phyloP scores from a whole-genome alignment of 1,284 basidiomycete genomes.

The Tilletia walkeri region DNA sequence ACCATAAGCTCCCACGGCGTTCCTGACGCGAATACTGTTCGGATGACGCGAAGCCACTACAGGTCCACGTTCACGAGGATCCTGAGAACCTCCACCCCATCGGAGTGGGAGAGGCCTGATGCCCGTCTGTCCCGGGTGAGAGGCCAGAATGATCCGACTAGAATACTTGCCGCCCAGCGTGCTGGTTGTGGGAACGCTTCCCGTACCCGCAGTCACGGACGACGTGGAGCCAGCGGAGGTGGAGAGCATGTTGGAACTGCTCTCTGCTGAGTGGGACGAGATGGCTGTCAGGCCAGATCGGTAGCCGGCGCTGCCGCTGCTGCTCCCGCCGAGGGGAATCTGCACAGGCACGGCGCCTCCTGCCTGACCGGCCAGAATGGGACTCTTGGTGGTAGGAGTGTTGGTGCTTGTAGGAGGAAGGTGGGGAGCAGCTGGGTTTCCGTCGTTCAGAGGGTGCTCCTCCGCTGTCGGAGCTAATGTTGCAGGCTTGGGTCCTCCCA shows the following conservation, averaged over 20 bases:
- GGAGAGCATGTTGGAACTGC: background rate
- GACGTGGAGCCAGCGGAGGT: conserved; percentile 7
- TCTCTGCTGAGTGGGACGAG: background rate
- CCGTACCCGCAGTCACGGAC: background rate
- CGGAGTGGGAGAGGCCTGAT: conserved; percentile 68
- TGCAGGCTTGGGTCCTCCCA: background rate
- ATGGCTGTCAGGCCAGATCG: background rate
- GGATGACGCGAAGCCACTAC: conserved; percentile 84
- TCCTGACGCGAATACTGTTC: conserved; percentile 75
- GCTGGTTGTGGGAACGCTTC: conserved; percentile 12
- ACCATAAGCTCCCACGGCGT: conserved; percentile 88
- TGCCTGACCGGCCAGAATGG: background rate
- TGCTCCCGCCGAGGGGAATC: background rate
- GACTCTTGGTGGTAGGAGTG: conserved; percentile 4
- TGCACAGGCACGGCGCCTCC: conserved; percentile 1
- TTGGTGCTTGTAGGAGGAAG: background rate
- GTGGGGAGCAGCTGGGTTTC: conserved; percentile 9
- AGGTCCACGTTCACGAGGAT: conserved; percentile 72
- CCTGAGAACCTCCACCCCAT: conserved; percentile 75
- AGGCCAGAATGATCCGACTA: conserved; percentile 43
- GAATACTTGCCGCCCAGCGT: conserved; percentile 26
- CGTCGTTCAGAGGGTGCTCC: conserved; percentile 5
- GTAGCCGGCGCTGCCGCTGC: background rate
- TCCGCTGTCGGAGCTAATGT: background rate
- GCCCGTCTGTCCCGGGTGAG: conserved; percentile 46